phyloP scores from a whole-genome alignment of 1,284 basidiomycete species.

The Ceratorhiza oryzae-sativae region DNA sequence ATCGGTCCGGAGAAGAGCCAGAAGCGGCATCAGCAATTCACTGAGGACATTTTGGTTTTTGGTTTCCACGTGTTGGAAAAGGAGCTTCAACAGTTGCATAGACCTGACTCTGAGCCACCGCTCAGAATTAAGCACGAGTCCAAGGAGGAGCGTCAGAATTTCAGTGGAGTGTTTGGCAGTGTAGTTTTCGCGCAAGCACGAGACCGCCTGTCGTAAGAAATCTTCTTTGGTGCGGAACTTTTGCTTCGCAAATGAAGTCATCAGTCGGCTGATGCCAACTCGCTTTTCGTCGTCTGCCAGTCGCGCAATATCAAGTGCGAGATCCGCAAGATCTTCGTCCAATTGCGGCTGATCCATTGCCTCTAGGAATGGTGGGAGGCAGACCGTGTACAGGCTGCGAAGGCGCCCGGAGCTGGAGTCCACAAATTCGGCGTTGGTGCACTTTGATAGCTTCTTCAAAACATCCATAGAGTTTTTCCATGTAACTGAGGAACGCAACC shows the following conservation, averaged over 20 bases:
- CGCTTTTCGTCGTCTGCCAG: slow-evolving; percentile 77
- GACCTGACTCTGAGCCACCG: slow-evolving; percentile 83
- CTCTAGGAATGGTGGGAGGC: slow-evolving; percentile 89
- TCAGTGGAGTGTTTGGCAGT: slow-evolving; percentile 71
- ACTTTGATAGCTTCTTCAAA: slow-evolving; percentile 58
- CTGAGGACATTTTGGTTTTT: slow-evolving; percentile 75
- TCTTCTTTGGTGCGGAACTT: slow-evolving; percentile 94
- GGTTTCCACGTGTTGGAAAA: slow-evolving; percentile 87
- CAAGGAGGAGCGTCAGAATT: slow-evolving; percentile 81
- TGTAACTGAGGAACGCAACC: slow-evolving; percentile 81
- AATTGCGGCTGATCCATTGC: slow-evolving; percentile 73
- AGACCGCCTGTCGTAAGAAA: slow-evolving; percentile 88
- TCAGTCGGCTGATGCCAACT: slow-evolving; percentile 81
- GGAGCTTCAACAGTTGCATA: slow-evolving; percentile 87
- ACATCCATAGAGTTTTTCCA: slow-evolving; percentile 72
- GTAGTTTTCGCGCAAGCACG: slow-evolving; percentile 72
- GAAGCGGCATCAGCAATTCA: slow-evolving; percentile 88
- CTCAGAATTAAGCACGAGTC: slow-evolving; percentile 85
- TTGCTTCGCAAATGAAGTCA: slow-evolving; percentile 85
- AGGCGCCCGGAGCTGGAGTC: slow-evolving; percentile 77
- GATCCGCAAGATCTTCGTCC: slow-evolving; percentile 68
- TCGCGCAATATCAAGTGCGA: slow-evolving; percentile 76
- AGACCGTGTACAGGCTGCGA: slow-evolving; percentile 82
- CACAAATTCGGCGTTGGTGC: slow-evolving; percentile 68
- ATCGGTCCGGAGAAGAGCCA: slow-evolving; percentile 85